Evolutionary conservation across 2,329 filamentous ascomycete species (phyloP), one percentile per base, ranked within the genome.

Genomic region (Tolypocladium cylindrosporum): DNA sequence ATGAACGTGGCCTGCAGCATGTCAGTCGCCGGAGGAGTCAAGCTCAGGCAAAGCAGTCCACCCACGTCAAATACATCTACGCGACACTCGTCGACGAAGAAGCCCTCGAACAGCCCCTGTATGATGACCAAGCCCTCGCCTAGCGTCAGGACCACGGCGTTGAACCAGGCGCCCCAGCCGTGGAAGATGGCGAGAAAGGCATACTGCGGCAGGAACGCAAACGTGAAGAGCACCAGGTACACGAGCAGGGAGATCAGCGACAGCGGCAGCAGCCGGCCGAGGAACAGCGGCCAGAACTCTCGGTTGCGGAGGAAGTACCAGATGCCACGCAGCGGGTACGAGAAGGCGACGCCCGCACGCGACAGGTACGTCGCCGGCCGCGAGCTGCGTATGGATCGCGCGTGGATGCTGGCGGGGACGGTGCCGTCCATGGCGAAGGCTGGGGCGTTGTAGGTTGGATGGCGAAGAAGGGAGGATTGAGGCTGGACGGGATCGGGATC

Each of bases 161-260:
- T 97, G 58, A 96, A 74, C 89, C 91, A 96, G n/a, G 94, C 94
- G 37, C 86, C 87, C 59, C 85, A 82, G 27, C 89, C 89, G 66
- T 97, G 92, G 71, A 97, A 97, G 64, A 97, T 83, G 19, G 89
- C 86, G 27, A 99, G 81, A 66, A 99, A 90, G 1, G 90, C 89
- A 58, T 91, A 91, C 69, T 97, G 90, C 0, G 93, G 93, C 3
- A 97, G 75, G 65, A 96, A 97, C 1, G 90, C 80, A 72, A 94
- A 95, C 14, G 90, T 79, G 72, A 97, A 97, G 24, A 97, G 83
- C 24, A 95, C 78, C n/a, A 86, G 76, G 61, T 96, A 90, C 16
- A 97, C 88, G 57, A 94, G 84, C 16, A 87, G 76, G 0, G 92
- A 96, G 14, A 97, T 86, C 16, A 97, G 76, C 3, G 89, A 83